phyloP scores from a whole-genome alignment of 116 monocot species.

The Trichopus zeylanicus region DNA sequence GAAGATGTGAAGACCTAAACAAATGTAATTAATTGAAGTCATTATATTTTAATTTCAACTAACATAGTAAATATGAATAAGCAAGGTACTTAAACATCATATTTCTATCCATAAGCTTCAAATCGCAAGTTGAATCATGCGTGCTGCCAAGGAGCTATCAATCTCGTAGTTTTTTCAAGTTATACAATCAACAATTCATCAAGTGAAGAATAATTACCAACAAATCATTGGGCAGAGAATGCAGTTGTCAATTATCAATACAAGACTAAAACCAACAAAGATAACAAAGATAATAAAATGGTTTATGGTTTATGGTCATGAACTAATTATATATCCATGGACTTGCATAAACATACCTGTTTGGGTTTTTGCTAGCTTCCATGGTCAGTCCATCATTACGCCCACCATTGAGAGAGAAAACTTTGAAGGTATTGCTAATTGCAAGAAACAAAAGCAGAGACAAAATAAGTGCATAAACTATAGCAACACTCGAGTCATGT shows the following conservation, averaged over 20 bases:
- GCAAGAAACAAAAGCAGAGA: conserved; percentile 13
- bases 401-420: conserved; percentile 41
- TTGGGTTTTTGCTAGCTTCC: conserved; percentile 50
- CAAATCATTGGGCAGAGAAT: too few species aligned
- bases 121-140: too few species aligned
- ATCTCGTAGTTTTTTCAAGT: too few species aligned
- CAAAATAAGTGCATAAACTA: not conserved
- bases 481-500: conserved; percentile 1
- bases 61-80: not conserved
- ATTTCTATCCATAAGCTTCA: too few species aligned
- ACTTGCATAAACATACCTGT: conserved; percentile 16
- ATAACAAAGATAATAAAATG: not conserved
- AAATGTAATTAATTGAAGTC: not conserved
- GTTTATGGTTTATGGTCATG: not conserved
- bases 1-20: conserved; percentile 6
- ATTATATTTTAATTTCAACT: not conserved
- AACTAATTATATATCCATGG: not conserved
- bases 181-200: not conserved
- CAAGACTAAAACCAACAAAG: not conserved
- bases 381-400: conserved; percentile 32
- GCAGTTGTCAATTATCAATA: not conserved
- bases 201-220: not conserved
- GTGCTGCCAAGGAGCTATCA: too few species aligned
- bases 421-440: conserved; percentile 50
- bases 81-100: not conserved